phyloP scores from a whole-genome alignment of 2,329 filamentous ascomycete species.

The Trichoderma semiorbis region DNA sequence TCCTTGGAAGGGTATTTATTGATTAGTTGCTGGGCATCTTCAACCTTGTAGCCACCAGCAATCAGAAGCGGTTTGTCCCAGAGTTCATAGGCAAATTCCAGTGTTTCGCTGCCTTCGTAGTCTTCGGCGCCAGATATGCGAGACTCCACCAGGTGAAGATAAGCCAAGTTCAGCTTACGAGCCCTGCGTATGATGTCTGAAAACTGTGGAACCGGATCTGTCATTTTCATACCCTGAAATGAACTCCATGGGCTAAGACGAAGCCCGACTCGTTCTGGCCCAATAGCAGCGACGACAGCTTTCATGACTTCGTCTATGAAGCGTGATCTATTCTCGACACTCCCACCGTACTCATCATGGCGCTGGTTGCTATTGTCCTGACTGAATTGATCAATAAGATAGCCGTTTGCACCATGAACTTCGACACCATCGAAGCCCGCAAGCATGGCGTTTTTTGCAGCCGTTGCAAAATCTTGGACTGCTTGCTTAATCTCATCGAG shows the following conservation, averaged over 20 bases:
- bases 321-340: slow-evolving; percentile 50
- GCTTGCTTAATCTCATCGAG: slow-evolving; percentile 59
- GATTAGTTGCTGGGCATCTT: slow-evolving; percentile 21
- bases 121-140: not conserved
- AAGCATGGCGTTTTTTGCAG: slow-evolving; percentile 55
- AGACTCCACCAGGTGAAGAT: not conserved
- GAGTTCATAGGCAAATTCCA: slow-evolving; percentile 31
- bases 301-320: slow-evolving; percentile 49
- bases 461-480: slow-evolving; percentile 57
- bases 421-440: slow-evolving; percentile 71
- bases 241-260: slow-evolving; percentile 51
- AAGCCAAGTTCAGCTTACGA: slow-evolving; percentile 16
- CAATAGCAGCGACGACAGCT: slow-evolving; percentile 40
- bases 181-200: slow-evolving; percentile 28
- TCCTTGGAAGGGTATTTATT: slow-evolving; percentile 24
- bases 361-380: slow-evolving; percentile 49
- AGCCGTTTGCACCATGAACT: slow-evolving; percentile 54
- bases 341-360: slow-evolving; percentile 53
- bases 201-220: slow-evolving; percentile 30
- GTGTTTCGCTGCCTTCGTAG: slow-evolving; percentile 18
- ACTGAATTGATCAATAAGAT: slow-evolving; percentile 61
- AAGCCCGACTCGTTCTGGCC: slow-evolving; percentile 49
- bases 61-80: slow-evolving; percentile 28
- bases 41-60: slow-evolving; percentile 28
- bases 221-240: slow-evolving; percentile 28